Percentiles rank a stretch among this genome's conserved stretches.
These are phyloP conservation scores for Linanthus parryae DNA, from an alignment of 148 eudicot species.

Conservation along the genomic window DNA sequence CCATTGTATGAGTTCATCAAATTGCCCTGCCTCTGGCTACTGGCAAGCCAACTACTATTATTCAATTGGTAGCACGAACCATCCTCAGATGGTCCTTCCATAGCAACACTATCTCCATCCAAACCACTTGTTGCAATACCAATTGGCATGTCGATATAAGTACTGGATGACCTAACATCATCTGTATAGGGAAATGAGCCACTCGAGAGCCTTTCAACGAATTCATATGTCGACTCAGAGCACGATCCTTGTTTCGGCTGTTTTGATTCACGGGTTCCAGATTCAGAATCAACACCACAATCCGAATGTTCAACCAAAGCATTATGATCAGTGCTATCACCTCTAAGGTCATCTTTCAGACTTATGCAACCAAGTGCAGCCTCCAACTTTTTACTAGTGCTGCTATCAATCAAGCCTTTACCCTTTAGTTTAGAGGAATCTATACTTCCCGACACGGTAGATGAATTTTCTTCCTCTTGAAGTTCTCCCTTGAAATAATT, in stretches of 20 bases:
- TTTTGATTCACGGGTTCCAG: conserved; percentile 18
- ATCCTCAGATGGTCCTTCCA: conserved; percentile 96
- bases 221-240: conserved; percentile 35
- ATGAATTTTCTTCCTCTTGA: conserved; percentile 34
- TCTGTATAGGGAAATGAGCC: conserved; percentile 41
- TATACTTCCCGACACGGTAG: conserved; percentile 28
- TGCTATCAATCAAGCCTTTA: conserved; percentile 32
- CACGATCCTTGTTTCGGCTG: conserved; percentile 36
- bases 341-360: conserved; percentile 27
- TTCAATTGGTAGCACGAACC: conserved; percentile 68
- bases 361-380: conserved; percentile 39
- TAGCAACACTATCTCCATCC: conserved; percentile 37
- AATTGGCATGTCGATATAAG: conserved; percentile 49
- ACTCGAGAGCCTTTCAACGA: conserved; percentile 26
- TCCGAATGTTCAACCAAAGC: conserved; percentile 31
- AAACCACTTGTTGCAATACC: conserved; percentile 31
- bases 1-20: conserved; percentile 46
- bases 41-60: conserved; percentile 64
- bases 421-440: conserved; percentile 41
- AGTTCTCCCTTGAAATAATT: conserved; percentile 43
- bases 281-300: conserved; percentile 29
- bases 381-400: conserved; percentile 34
- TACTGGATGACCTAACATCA: conserved; percentile 37
- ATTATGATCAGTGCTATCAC: conserved; percentile 21
- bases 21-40: conserved; percentile 45